Evolutionary conservation across 306 rosid genomes (phyloP).

Genomic region (Vicia villosa): DNA sequence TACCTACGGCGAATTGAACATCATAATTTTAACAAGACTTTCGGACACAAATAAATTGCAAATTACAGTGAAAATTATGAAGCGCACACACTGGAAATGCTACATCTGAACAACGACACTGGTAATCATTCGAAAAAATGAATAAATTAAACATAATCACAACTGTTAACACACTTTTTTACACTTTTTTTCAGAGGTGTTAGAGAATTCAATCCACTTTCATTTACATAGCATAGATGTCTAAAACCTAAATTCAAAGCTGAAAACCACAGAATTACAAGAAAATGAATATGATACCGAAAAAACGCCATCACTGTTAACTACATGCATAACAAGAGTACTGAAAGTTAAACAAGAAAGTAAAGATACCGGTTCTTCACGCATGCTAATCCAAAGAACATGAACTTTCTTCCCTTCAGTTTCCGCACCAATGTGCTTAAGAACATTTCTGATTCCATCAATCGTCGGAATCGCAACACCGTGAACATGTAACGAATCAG

Average conservation of each 20-base stretch:
- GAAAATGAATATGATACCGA: not conserved
- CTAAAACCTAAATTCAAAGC: not conserved
- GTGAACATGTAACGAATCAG: constrained; percentile 71
- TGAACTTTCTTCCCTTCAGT: constrained; percentile 41
- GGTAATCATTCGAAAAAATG: too few relatives aligned
- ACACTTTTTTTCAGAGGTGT: too few relatives aligned
- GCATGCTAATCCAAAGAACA: constrained; percentile 88
- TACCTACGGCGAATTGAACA: not conserved
- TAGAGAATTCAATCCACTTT: not conserved
- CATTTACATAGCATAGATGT: not conserved
- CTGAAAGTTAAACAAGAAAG: not conserved
- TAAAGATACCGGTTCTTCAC: constrained; percentile 79
- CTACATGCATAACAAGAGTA: not conserved
- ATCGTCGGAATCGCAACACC: constrained; percentile 91
- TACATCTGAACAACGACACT: too few relatives aligned
- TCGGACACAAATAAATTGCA: not conserved
- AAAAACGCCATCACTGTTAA: not conserved
- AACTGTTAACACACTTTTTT: too few relatives aligned
- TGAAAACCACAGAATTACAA: not conserved
- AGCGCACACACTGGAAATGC: too few relatives aligned
- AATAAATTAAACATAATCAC: too few relatives aligned
- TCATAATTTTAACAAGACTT: not conserved
- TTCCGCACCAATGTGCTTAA: constrained; percentile 71
- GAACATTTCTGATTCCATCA: constrained; percentile 81
- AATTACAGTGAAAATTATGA: not conserved